phyloP scores from a whole-genome alignment of 2,329 filamentous ascomycete species.

The Penicillium sp. region DNA sequence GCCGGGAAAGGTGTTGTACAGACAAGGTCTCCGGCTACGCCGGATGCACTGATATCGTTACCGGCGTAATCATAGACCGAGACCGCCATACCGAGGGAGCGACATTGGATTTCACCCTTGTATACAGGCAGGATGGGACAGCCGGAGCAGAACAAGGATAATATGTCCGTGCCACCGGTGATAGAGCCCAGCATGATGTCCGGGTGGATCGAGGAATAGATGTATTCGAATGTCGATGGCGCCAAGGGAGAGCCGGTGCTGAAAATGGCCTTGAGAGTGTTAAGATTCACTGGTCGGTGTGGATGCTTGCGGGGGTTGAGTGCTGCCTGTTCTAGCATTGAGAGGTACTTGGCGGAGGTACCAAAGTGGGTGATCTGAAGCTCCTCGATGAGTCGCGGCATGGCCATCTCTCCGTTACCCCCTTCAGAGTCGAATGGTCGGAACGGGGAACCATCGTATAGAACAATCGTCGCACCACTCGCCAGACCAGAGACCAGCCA shows the following conservation, averaged over 20 bases:
- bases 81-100: constrained; percentile 74
- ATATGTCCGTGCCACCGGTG: constrained; percentile 93
- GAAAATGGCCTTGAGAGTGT: constrained; percentile 73
- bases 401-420: constrained; percentile 65
- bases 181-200: constrained; percentile 86
- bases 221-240: constrained; percentile 85
- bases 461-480: constrained; percentile 71
- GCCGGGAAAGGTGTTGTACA: constrained; percentile 82
- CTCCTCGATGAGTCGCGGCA: constrained; percentile 75
- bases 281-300: constrained; percentile 36
- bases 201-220: constrained; percentile 75
- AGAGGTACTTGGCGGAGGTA: constrained; percentile 89
- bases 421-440: constrained; percentile 54
- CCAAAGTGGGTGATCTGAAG: constrained; percentile 87
- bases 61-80: constrained; percentile 52
- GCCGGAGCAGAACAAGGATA: constrained; percentile 85
- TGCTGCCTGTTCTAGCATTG: constrained; percentile 74
- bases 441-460: constrained; percentile 94
- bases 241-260: constrained; percentile 89
- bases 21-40: constrained; percentile 78
- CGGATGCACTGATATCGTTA: constrained; percentile 53
- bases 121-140: constrained; percentile 69
- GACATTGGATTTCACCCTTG: constrained; percentile 69
- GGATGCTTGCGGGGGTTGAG: constrained; percentile 54
- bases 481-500: constrained; percentile 87